These are phyloP conservation scores for Penicillium sp. DNA, from an alignment of 2,329 filamentous ascomycete species.

Conservation along the genomic window DNA sequence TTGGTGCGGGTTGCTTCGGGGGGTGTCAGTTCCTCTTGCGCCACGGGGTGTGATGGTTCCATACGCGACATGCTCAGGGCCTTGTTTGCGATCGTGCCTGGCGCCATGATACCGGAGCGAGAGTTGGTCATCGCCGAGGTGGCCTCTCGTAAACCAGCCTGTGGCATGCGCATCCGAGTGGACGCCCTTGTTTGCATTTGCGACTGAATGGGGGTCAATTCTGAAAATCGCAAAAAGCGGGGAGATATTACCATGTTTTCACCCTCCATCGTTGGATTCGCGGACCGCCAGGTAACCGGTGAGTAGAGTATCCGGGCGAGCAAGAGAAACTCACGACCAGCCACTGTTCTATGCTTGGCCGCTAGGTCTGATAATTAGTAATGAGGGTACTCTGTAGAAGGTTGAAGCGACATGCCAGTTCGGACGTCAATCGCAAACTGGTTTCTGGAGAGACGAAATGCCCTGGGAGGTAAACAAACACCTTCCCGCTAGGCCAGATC, in stretches of 20 bases:
- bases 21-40: slow-evolving; percentile 28
- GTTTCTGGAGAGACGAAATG: slow-evolving; percentile 14
- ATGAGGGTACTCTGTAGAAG: neutral
- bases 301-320: slow-evolving; percentile 26
- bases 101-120: slow-evolving; percentile 46
- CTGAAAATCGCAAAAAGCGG: neutral
- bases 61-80: slow-evolving; percentile 48
- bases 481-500: slow-evolving; percentile 11
- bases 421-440: slow-evolving; percentile 7
- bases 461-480: slow-evolving; percentile 35
- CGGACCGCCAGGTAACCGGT: slow-evolving; percentile 26
- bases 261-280: slow-evolving; percentile 34
- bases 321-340: slow-evolving; percentile 26
- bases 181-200: slow-evolving; percentile 30
- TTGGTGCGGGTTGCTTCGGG: slow-evolving; percentile 51
- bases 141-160: slow-evolving; percentile 51
- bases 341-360: slow-evolving; percentile 20
- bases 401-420: slow-evolving; percentile 5
- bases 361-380: neutral
- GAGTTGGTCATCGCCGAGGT: slow-evolving; percentile 58
- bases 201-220: slow-evolving; percentile 9
- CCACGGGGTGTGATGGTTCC: slow-evolving; percentile 6
- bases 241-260: slow-evolving; percentile 32
- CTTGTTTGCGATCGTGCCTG: slow-evolving; percentile 49
- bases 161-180: slow-evolving; percentile 35